These are phyloP conservation scores for Phoma herbarum DNA, from an alignment of 2,329 filamentous ascomycete species.

Conservation along the genomic window DNA sequence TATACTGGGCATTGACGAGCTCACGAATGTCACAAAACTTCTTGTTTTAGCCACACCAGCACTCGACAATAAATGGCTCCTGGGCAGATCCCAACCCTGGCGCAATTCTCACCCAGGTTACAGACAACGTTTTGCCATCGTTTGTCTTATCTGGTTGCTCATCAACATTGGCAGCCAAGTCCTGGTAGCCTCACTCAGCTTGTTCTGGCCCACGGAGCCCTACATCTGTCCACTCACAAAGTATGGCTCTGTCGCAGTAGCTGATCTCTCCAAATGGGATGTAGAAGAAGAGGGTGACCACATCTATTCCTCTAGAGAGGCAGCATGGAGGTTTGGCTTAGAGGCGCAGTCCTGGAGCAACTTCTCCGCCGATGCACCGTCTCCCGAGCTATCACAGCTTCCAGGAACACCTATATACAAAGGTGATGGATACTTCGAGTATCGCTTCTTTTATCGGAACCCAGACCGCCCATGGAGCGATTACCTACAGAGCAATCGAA, in stretches of 20 bases:
- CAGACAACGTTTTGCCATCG: constrained; percentile 37
- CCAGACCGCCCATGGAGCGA: constrained; percentile 37
- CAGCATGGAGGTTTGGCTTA: constrained; percentile 40
- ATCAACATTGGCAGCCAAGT: constrained; percentile 47
- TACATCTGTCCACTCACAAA: constrained; percentile 35
- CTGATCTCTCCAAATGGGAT: constrained; percentile 38
- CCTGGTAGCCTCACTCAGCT: constrained; percentile 41
- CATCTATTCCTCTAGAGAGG: constrained; percentile 18
- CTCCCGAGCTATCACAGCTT: constrained; percentile 27
- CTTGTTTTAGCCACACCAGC: constrained; percentile 42
- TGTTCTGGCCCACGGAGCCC: constrained; percentile 47
- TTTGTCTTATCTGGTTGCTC: constrained; percentile 41
- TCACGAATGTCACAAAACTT: constrained; percentile 45
- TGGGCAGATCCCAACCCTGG: not conserved
- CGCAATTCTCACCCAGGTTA: not conserved
- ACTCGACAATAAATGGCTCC: constrained; percentile 28
- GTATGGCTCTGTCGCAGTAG: constrained; percentile 35
- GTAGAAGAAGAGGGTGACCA: not conserved
- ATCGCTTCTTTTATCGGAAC: constrained; percentile 45
- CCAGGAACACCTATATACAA: constrained; percentile 39
- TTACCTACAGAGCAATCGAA: constrained; percentile 33
- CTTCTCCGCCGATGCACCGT: constrained; percentile 24
- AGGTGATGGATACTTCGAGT: constrained; percentile 33
- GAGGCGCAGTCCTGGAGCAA: constrained; percentile 26
- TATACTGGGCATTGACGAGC: constrained; percentile 42